Percentiles rank a stretch among this genome's conserved stretches.
Evolutionary conservation across 352 stramenopile species (phyloP).

Genomic region (Globisporangium orthogonon): DNA sequence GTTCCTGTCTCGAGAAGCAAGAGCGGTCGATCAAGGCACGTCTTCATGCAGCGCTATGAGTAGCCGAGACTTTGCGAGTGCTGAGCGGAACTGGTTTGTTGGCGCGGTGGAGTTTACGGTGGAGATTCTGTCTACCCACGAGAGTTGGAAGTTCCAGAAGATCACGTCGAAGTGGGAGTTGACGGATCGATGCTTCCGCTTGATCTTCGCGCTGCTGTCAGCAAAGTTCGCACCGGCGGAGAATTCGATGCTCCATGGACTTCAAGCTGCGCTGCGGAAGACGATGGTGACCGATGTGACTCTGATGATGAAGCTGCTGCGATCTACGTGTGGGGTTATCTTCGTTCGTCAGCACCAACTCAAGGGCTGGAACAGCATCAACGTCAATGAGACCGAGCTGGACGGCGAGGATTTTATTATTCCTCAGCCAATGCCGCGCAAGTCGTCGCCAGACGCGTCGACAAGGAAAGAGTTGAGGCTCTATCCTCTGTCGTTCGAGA

Average conservation of each 20-base stretch:
- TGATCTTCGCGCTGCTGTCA: constrained; percentile 40
- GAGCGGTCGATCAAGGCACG: constrained; percentile 13
- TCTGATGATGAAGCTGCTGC: constrained; percentile 58
- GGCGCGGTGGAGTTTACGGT: constrained; percentile 47
- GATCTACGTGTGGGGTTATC: constrained; percentile 26
- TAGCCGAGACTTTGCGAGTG: constrained; percentile 10
- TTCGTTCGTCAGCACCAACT: constrained; percentile 12
- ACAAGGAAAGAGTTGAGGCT: constrained; percentile 8
- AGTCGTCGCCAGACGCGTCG: constrained; percentile 2
- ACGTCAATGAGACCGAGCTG: constrained; percentile 2
- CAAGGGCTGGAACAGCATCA: constrained; percentile 13
- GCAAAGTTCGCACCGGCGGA: constrained; percentile 28
- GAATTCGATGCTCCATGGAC: constrained; percentile 35
- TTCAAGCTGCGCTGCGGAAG: constrained; percentile 38
- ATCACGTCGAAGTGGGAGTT: constrained; percentile 34
- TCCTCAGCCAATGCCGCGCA: constrained; percentile 2
- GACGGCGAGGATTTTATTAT: constrained; percentile 10
- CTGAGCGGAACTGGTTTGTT: constrained; percentile 41
- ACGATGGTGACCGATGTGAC: constrained; percentile 43
- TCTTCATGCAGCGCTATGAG: not conserved
- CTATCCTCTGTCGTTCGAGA: constrained; percentile 31
- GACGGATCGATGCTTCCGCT: constrained; percentile 41
- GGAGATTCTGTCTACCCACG: constrained; percentile 49
- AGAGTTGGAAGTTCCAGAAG: constrained; percentile 56
- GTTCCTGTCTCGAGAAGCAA: constrained; percentile 46